Conservation (phyloP, 176 grass and related monocot species). For the Musa acuminata region DNA sequence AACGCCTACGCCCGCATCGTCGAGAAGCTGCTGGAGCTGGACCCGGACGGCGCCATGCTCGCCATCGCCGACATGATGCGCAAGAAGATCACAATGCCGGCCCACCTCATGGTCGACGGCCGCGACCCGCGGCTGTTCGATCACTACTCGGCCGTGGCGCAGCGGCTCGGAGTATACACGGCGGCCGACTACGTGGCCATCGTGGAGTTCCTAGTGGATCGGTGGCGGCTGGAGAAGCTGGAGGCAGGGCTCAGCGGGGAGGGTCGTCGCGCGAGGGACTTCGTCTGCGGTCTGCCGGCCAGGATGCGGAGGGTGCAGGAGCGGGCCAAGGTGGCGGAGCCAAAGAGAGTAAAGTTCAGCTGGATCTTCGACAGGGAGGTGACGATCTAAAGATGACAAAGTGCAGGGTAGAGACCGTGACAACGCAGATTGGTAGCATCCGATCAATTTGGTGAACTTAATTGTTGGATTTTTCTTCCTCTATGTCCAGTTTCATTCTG, state of each 20-base stretch:
- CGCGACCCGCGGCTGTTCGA: slow-evolving; percentile 54
- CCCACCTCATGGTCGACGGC: slow-evolving; percentile 93
- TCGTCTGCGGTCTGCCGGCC: slow-evolving; percentile 48
- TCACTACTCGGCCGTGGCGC: slow-evolving; percentile 61
- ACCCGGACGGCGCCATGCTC: slow-evolving; percentile 59
- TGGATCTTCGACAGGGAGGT: slow-evolving; percentile 72
- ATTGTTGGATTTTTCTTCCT: too few relatives aligned
- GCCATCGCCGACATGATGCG: slow-evolving; percentile 90
- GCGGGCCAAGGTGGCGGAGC: slow-evolving; percentile 43
- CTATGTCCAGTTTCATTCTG: too few relatives aligned
- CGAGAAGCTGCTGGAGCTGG: slow-evolving; percentile 64
- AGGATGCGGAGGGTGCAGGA: slow-evolving; percentile 61
- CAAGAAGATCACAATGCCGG: slow-evolving; percentile 91
- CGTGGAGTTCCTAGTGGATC: slow-evolving; percentile 64
- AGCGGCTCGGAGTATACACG: slow-evolving; percentile 64
- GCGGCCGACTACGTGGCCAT: slow-evolving; percentile 67
- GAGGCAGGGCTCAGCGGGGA: slow-evolving; percentile 48
- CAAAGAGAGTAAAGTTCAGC: slow-evolving; percentile 46
- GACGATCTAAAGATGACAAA: slow-evolving; percentile 17
- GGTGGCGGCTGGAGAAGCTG: slow-evolving; percentile 54
- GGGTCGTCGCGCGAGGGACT: slow-evolving; percentile 59
- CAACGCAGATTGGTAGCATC: too few relatives aligned
- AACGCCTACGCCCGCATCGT: slow-evolving; percentile 61
- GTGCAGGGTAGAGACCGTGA: too few relatives aligned
- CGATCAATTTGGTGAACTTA: too few relatives aligned